These are phyloP conservation scores for Silene conica DNA, from an alignment of 148 eudicot genomes.

Conservation along the genomic window DNA sequence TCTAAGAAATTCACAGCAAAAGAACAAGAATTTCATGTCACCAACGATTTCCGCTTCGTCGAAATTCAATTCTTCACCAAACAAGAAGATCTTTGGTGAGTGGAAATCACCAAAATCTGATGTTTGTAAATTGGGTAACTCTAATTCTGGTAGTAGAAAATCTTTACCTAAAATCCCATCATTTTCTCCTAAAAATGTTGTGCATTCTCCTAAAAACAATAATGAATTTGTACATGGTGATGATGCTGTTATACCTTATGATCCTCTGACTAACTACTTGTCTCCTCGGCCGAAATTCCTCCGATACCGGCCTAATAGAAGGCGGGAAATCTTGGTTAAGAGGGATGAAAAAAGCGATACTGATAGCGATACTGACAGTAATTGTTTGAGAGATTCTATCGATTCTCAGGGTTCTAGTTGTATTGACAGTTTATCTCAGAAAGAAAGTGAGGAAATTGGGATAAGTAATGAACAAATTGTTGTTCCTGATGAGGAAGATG, in stretches of 20 bases:
- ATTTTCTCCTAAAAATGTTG: background rate
- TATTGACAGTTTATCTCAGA: slow-evolving; percentile 6
- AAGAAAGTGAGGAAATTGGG: slow-evolving; percentile 12
- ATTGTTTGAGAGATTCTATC: slow-evolving; percentile 8
- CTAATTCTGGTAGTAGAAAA: slow-evolving; percentile 16
- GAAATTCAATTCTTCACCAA: slow-evolving; percentile 31
- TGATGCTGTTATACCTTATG: slow-evolving; percentile 36
- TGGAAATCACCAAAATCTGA: slow-evolving; percentile 28
- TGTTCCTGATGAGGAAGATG: slow-evolving; percentile 32
- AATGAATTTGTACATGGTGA: slow-evolving; percentile 23
- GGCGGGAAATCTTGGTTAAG: slow-evolving; percentile 20
- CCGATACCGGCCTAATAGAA: slow-evolving; percentile 49
- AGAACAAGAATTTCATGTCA: slow-evolving; percentile 54
- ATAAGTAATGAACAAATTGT: slow-evolving; percentile 13
- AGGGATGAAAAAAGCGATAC: slow-evolving; percentile 7
- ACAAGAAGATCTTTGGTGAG: slow-evolving; percentile 52
- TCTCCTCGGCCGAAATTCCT: slow-evolving; percentile 68
- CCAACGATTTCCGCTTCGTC: slow-evolving; percentile 56
- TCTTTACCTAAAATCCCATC: slow-evolving; percentile 12
- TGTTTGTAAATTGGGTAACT: slow-evolving; percentile 15
- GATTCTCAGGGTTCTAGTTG: slow-evolving; percentile 20
- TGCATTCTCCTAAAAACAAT: background rate
- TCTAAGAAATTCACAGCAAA: slow-evolving; percentile 26
- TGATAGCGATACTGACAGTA: background rate
- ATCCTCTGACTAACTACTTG: slow-evolving; percentile 53